Base-by-base conservation (phyloP, 257 asterid species). In the Jasminum sambac region DNA sequence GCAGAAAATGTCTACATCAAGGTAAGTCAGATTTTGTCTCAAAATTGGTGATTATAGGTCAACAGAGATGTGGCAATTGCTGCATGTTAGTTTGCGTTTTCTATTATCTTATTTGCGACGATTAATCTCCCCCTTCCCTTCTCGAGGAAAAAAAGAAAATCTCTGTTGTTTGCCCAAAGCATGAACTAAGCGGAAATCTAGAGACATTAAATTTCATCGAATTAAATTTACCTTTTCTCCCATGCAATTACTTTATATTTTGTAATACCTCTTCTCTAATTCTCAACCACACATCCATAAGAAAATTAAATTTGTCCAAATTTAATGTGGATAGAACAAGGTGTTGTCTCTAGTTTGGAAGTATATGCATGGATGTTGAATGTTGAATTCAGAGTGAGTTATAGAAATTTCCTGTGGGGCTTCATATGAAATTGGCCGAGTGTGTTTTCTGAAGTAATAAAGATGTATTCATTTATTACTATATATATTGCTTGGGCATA, bases 1-100 rank as follows among this genome's bases (percentile, higher is more conserved):
- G 99, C 99, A 59, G 99, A 94, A 86, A 94, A 91, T 77, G 72
- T 94, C 77, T 94, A 85, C 81, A 91, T 94, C 70, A 91, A 91
- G 98, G 98, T 94, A 55, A 77, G 39, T 37, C 23, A 38, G 61
- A 14, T 62, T 55, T 42, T 63, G 52, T 36, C 64, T 39, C 23
- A 24, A n/a, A 40, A 36, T 60, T 23, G 11, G 34, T 55, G 4
- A 21, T 19, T 55, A 13, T 52, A 6, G n/a, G 34, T 55, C 16
- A 13, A 55, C 8, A 11, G 12, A 2, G 14, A 26, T 21, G 55
- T 46, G n/a, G 26, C 44, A 7, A 13, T 55, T 58, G 41, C 58
- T 70, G 71, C 67, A 46, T 46, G 55, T 13, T 41, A 17, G 67
- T 21, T 59, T 46, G 19, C 43, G 19, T 50, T 46, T 16, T 19